Conservation (phyloP, 257 asterid genomes). For the Solanum lycopersicoides region DNA sequence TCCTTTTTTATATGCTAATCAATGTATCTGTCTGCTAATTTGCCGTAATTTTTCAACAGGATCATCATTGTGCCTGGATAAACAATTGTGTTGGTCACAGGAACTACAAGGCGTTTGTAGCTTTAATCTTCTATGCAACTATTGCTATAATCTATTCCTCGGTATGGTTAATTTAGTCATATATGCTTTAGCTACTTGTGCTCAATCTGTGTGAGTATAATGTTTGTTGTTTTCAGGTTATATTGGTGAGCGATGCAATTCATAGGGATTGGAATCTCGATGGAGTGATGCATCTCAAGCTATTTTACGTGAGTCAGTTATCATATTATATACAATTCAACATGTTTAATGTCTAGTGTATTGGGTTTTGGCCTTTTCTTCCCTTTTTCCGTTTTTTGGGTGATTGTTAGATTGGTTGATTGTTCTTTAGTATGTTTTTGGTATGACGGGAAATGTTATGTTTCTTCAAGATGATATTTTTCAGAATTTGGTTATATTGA, state of each 20-base stretch:
- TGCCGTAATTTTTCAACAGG: conserved; percentile 26
- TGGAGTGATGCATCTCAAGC: conserved; percentile 16
- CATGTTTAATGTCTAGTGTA: not conserved
- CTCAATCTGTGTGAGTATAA: not conserved
- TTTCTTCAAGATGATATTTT: not conserved
- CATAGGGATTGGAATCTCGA: conserved; percentile 34
- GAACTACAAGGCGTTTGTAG: conserved; percentile 71
- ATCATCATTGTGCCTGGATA: conserved; percentile 93
- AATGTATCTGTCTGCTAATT: not conserved
- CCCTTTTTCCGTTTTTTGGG: not conserved
- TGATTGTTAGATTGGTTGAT: not conserved
- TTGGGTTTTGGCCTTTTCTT: not conserved
- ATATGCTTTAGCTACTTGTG: not conserved
- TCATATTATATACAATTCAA: not conserved
- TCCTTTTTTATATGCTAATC: not conserved
- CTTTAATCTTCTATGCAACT: conserved; percentile 64
- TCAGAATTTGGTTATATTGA: not conserved
- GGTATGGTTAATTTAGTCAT: conserved; percentile 26
- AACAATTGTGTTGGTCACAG: conserved; percentile 88
- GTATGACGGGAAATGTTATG: not conserved
- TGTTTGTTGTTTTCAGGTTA: conserved; percentile 28
- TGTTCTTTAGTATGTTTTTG: not conserved
- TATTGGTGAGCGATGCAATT: conserved; percentile 23
- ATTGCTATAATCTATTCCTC: conserved; percentile 51
- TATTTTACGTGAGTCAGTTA: conserved; percentile 52